phyloP scores from a whole-genome alignment of 495 filamentous ascomycete genomes.

The Neurospora sp. region DNA sequence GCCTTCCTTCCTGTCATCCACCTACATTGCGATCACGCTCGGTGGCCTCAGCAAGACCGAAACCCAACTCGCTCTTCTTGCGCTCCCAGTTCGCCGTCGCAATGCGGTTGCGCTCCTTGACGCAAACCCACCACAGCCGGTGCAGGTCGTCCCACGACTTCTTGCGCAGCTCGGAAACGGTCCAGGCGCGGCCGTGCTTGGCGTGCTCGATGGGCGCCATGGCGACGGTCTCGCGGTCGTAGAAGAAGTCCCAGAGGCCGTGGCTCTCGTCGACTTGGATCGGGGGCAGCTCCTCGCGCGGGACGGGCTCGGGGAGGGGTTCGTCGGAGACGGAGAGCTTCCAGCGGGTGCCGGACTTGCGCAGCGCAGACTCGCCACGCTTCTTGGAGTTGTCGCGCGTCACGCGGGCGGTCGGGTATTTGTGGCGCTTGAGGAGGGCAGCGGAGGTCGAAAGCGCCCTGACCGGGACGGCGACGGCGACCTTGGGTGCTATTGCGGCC shows the following conservation, averaged over 20 bases:
- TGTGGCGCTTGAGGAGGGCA: slow-evolving; percentile 25
- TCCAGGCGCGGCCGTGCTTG: slow-evolving; percentile 73
- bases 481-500: slow-evolving; percentile 5
- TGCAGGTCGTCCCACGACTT: slow-evolving; percentile 95
- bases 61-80: slow-evolving; percentile 50
- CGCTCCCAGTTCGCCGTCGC: slow-evolving; percentile 64
- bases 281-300: slow-evolving; percentile 49
- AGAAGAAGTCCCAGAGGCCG: slow-evolving; percentile 92
- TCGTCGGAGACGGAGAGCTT: slow-evolving; percentile 59
- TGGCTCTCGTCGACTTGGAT: slow-evolving; percentile 59
- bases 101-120: slow-evolving; percentile 84
- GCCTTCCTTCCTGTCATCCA: slow-evolving; percentile 2
- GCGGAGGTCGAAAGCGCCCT: slow-evolving; percentile 27
- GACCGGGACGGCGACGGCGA: background rate
- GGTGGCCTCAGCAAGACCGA: slow-evolving; percentile 54
- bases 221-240: slow-evolving; percentile 49
- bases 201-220: slow-evolving; percentile 55
- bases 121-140: slow-evolving; percentile 86
- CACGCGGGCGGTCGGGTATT: slow-evolving; percentile 24
- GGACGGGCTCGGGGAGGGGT: slow-evolving; percentile 63
- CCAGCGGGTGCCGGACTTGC: slow-evolving; percentile 63
- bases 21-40: slow-evolving; percentile 54
- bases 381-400: slow-evolving; percentile 53
- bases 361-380: slow-evolving; percentile 73
- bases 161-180: slow-evolving; percentile 71